A percentile compares a stretch with the other conserved stretches of the same genome.
Evolutionary conservation across 2,329 filamentous ascomycete species (phyloP).

Genomic region (Diaporthe amygdali): DNA sequence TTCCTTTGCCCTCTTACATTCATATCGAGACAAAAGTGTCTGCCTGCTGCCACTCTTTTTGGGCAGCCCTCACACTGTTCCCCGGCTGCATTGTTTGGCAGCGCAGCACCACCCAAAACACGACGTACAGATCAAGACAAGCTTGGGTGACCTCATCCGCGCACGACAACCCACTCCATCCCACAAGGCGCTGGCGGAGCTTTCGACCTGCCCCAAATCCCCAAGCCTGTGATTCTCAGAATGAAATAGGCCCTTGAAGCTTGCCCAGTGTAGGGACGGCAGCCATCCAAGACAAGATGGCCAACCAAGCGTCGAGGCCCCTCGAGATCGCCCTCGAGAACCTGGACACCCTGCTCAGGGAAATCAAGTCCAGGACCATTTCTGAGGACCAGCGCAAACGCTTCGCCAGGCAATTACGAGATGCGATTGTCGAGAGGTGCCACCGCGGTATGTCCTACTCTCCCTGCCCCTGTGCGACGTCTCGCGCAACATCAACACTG

Average conservation of each 20-base stretch:
- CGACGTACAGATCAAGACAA: neutral
- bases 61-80: neutral
- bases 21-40: neutral
- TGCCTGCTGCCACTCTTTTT: neutral
- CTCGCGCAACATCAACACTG: slow-evolving; percentile 7
- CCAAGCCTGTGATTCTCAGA: slow-evolving; percentile 9
- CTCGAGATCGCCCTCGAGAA: slow-evolving; percentile 59
- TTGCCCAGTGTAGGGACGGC: slow-evolving; percentile 24
- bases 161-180: neutral
- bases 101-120: neutral
- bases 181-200: neutral
- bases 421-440: slow-evolving; percentile 56
- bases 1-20: neutral
- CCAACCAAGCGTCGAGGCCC: slow-evolving; percentile 46
- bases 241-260: slow-evolving; percentile 21
- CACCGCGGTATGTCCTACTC: slow-evolving; percentile 53
- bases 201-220: neutral
- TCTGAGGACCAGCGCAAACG: slow-evolving; percentile 58
- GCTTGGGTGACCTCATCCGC: neutral
- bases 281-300: slow-evolving; percentile 30
- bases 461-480: slow-evolving; percentile 6
- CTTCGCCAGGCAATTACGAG: slow-evolving; percentile 58
- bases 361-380: slow-evolving; percentile 56
- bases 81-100: neutral
- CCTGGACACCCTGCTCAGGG: slow-evolving; percentile 59